phyloP scores from a whole-genome alignment of 192 early-diverging fungal species.

The Geranomyces michiganensis region DNA sequence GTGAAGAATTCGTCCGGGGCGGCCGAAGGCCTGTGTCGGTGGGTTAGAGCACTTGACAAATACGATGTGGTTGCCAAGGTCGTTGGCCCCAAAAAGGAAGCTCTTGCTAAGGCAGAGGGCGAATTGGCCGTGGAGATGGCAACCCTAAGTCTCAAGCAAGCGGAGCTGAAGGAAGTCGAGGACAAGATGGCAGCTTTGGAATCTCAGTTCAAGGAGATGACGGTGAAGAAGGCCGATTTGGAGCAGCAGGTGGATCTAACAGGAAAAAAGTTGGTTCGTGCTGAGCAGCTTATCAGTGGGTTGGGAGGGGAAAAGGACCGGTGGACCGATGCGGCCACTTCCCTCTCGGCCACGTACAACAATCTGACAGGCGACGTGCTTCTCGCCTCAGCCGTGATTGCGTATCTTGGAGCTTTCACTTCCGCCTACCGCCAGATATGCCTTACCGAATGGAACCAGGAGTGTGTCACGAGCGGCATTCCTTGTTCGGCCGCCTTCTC shows the following conservation, averaged over 20 bases:
- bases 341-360: constrained; percentile 44
- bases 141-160: constrained; percentile 57
- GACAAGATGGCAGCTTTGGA: constrained; percentile 63
- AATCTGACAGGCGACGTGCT: constrained; percentile 64
- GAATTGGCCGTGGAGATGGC: constrained; percentile 61
- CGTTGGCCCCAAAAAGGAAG: constrained; percentile 61
- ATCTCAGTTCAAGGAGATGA: constrained; percentile 54
- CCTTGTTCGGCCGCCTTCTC: constrained; percentile 58
- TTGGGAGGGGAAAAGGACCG: constrained; percentile 64
- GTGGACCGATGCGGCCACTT: constrained; percentile 59
- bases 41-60: constrained; percentile 64
- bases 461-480: constrained; percentile 45
- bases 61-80: constrained; percentile 65
- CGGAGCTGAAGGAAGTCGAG: constrained; percentile 64
- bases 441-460: constrained; percentile 53
- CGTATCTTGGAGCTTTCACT: constrained; percentile 65
- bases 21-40: constrained; percentile 60
- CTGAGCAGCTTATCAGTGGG: constrained; percentile 62
- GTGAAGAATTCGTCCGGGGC: constrained; percentile 65
- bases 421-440: constrained; percentile 53
- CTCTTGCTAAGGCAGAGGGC: constrained; percentile 59
- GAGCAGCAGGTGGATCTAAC: constrained; percentile 60
- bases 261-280: constrained; percentile 57
- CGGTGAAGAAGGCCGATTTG: constrained; percentile 59
- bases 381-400: constrained; percentile 59